Base-by-base conservation (phyloP, 2,329 filamentous ascomycete genomes). In the Trichoderma sp. region DNA sequence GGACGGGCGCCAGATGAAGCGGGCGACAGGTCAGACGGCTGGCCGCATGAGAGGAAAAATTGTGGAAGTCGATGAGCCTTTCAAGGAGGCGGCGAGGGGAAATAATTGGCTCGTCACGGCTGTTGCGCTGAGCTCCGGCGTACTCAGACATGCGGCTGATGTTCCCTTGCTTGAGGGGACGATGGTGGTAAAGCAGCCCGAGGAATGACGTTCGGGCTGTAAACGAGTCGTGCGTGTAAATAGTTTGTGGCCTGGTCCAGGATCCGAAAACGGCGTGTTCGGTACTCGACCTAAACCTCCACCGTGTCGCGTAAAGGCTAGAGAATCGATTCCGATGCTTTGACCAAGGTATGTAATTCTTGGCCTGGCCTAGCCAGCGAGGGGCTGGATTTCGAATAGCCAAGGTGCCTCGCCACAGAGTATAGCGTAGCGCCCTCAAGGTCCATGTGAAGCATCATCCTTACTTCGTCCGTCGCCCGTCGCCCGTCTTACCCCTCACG, bases 21-120 rank as follows among this genome's bases (percentile, higher is more conserved):
- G 47, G 59, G 64, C 58, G 64, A 63, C 64, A 66, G 48, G 59
- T 66, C 64, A 63, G 64, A 54, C 64, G 64, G 64, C 59, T 59
- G 54, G 59, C 59, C 39, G 50, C 64, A 66, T 66, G 26, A n/a
- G 26, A 58, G 51, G n/a, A 9, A 44, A 44, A 54, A 30, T 58
- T 47, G 15, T 55, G 41, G 48, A 47, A 39, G n/a, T 54, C 39
- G 51, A 57, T 57, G 51, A 30, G n/a, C 41, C 43, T 50, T 56
- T 24, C 3, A 43, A 57, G 51, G 34, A 57, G 15, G 21, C 52
- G 39, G 10, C 43, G 45, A 21, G 26, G 59, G 45, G 59, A 41
- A 7, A 54, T 54, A 24, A 34, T 30, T 34, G 41, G 50, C n/a
- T 19, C 50, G 41, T 21, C 59, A 30, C 48, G 34, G 34, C 34